Base-by-base conservation (phyloP, 2,329 filamentous ascomycete species). In the Hypoxylon sp. region DNA sequence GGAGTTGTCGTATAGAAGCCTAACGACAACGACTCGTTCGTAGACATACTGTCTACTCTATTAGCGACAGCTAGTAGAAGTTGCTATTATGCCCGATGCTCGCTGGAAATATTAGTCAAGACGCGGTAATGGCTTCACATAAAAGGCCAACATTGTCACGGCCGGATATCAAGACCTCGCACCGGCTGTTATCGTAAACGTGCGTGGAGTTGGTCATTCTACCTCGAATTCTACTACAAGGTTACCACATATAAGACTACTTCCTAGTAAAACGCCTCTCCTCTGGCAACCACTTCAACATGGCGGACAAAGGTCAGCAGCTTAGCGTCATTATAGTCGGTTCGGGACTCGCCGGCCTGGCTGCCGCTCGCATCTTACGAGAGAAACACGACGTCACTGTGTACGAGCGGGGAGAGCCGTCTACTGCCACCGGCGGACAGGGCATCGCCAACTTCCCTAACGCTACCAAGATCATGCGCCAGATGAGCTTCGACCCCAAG, bases 371-470 rank as follows among this genome's bases (percentile, higher is more conserved):
- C 13, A 53, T 68, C 38, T 43, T 69, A 6, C 61, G 64, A 3
- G 65, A 66, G 47, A 58, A 59, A 37, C 60, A 62, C 37, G 52
- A 64, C 5, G 66, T 69, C 20, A 66, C 65, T 8, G 58, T 69
- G 2, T 68, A 68, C 31, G 67, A 68, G 47, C 63, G 66, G n/a
- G 58, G 60, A 4, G 60, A 60, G 13, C 61, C 61, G 23, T 64
- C 64, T 1, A 35, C 52, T 4, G 59, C 62, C n/a, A 63, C 54
- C 0, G 65, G 61, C 0, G 67, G 66, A 3, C 64, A 69, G 29
- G 63, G 64, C 3, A 64, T 66, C 18, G 57, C 60, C 13, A 68
- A 61, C 42, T 62, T 60, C 11, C 67, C 67, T 2, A 69, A 69
- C 43, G 62, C 60, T 4, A 61, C 60, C 33, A 64, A 62, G 20